Evolutionary conservation across 495 filamentous ascomycete species (phyloP).

Genomic region (Cenococcum geophilum): DNA sequence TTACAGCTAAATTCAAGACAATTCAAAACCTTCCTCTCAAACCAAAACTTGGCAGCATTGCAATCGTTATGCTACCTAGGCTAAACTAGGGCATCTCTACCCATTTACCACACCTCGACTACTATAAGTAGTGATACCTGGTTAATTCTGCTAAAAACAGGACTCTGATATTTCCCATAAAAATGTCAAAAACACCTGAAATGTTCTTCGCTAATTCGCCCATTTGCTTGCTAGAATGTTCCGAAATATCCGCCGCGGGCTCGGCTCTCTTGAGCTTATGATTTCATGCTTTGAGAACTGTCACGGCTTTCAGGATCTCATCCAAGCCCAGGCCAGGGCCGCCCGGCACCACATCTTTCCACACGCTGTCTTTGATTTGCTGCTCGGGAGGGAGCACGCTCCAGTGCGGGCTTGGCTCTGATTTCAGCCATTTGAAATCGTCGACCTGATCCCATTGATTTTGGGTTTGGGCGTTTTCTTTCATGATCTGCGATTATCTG

Average conservation of each 20-base stretch:
- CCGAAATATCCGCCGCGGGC: too few species aligned
- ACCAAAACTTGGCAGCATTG: too few species aligned
- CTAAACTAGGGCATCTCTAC: too few species aligned
- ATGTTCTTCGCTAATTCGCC: neutral
- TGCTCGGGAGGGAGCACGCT: slow-evolving; percentile 56
- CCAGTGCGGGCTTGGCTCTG: slow-evolving; percentile 85
- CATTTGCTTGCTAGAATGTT: neutral
- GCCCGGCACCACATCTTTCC: slow-evolving; percentile 64
- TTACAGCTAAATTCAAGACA: too few species aligned
- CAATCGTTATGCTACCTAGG: too few species aligned
- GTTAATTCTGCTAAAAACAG: too few species aligned
- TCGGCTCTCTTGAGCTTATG: neutral
- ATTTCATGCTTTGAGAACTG: slow-evolving; percentile 6
- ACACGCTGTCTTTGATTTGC: slow-evolving; percentile 56
- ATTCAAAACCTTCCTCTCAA: too few species aligned
- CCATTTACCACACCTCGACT: too few species aligned
- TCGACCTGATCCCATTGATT: slow-evolving; percentile 87
- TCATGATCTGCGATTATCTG: slow-evolving; percentile 5
- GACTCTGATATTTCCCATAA: too few species aligned
- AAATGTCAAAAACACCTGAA: too few species aligned
- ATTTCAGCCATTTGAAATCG: slow-evolving; percentile 95
- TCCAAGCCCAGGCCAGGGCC: slow-evolving; percentile 56
- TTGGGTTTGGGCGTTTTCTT: slow-evolving; percentile 28
- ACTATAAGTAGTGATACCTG: too few species aligned
- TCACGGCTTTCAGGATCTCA: slow-evolving; percentile 56